These are phyloP conservation scores for Colletotrichum falcatum DNA, from an alignment of 2,329 filamentous ascomycete species.

Conservation along the genomic window DNA sequence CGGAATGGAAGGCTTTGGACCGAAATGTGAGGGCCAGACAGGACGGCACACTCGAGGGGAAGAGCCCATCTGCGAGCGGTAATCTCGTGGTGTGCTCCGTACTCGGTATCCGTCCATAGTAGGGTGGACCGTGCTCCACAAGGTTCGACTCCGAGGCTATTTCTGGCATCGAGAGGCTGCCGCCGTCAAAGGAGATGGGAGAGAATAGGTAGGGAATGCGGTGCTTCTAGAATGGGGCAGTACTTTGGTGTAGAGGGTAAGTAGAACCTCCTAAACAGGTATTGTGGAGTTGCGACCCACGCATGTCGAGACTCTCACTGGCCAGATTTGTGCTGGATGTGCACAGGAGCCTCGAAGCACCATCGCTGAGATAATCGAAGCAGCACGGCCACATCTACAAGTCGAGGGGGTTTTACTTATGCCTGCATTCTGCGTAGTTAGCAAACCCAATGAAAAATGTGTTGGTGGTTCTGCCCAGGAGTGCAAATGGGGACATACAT, in stretches of 20 bases:
- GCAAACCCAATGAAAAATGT: slow-evolving; percentile 16
- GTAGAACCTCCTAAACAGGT: too few species aligned
- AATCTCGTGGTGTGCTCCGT: slow-evolving; percentile 35
- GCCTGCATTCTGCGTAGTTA: too few species aligned
- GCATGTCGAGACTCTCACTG: too few species aligned
- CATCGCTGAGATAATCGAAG: too few species aligned
- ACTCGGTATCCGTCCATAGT: too few species aligned
- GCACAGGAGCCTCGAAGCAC: too few species aligned
- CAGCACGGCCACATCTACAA: too few species aligned
- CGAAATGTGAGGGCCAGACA: slow-evolving; percentile 8
- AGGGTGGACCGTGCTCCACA: slow-evolving; percentile 21
- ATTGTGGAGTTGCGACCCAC: too few species aligned
- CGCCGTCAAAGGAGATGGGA: slow-evolving; percentile 22
- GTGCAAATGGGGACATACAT: not conserved
- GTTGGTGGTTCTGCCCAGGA: slow-evolving; percentile 21
- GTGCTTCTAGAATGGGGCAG: slow-evolving; percentile 26
- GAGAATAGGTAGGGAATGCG: slow-evolving; percentile 4
- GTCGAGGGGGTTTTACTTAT: too few species aligned
- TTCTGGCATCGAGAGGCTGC: slow-evolving; percentile 34
- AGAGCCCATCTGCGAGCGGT: slow-evolving; percentile 15
- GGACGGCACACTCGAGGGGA: slow-evolving; percentile 2
- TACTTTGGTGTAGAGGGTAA: too few species aligned
- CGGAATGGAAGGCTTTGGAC: slow-evolving; percentile 27
- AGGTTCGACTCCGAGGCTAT: slow-evolving; percentile 28
- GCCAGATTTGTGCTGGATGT: too few species aligned